Percentiles rank a stretch among this genome's conserved stretches.
Conservation (phyloP, 225 moss, liverwort and hornwort species). For the Thuidium tamariscinum region DNA sequence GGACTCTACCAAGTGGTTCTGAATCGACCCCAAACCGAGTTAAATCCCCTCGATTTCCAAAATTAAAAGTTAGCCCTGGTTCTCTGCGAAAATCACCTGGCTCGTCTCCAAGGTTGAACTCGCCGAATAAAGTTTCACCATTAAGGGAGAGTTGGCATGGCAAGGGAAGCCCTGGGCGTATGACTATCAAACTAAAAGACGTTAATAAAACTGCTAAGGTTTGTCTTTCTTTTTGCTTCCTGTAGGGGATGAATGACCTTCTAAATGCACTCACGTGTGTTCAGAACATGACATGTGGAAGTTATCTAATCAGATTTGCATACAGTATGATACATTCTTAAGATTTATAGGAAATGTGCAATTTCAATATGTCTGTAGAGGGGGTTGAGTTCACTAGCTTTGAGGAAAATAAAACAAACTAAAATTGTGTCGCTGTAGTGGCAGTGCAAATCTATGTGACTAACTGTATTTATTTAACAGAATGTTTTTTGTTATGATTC, state of each 20-base stretch:
- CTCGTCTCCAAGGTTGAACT: conserved; percentile 29
- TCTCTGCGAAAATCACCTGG: conserved; percentile 26
- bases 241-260: background rate
- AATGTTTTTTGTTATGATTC: background rate
- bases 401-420: background rate
- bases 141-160: conserved; percentile 60
- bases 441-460: background rate
- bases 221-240: background rate
- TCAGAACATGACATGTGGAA: background rate
- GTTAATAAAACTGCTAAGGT: conserved; percentile 91
- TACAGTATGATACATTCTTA: no score
- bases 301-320: background rate
- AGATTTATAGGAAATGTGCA: background rate
- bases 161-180: conserved; percentile 59
- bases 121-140: conserved; percentile 32
- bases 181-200: conserved; percentile 86
- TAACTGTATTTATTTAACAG: background rate
- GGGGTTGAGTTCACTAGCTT: background rate
- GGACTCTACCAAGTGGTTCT: background rate
- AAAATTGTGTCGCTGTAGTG: background rate
- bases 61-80: conserved; percentile 19
- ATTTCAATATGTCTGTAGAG: background rate
- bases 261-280: background rate
- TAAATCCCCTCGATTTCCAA: conserved; percentile 6
- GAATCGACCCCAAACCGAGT: conserved; percentile 7